Conservation (phyloP, 2,329 filamentous ascomycete genomes). For the Trichoderma atrobrunneum region DNA sequence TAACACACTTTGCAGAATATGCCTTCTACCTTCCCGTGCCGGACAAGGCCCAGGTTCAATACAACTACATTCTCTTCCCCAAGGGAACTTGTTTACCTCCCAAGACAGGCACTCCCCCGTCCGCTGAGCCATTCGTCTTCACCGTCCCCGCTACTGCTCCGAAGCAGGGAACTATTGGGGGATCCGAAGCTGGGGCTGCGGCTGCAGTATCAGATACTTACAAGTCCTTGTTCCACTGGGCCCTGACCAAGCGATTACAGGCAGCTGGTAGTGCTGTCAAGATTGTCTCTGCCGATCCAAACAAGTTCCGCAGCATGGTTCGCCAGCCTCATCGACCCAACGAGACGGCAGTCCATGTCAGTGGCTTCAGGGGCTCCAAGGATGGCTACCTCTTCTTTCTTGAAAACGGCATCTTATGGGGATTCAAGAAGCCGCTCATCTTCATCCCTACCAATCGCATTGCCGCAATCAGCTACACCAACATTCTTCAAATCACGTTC, state of each 20-base stretch:
- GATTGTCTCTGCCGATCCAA: constrained; percentile 52
- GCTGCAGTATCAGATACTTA: constrained; percentile 57
- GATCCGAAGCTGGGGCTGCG: constrained; percentile 48
- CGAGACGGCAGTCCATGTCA: constrained; percentile 64
- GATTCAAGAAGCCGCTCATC: constrained; percentile 66
- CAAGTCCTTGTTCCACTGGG: constrained; percentile 60
- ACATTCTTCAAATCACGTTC: constrained; percentile 65
- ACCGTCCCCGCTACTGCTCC: constrained; percentile 59
- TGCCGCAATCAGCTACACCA: constrained; percentile 64
- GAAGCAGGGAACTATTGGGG: constrained; percentile 57
- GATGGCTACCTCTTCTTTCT: constrained; percentile 68
- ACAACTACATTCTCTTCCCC: constrained; percentile 65
- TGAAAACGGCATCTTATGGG: constrained; percentile 65
- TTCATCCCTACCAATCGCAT: constrained; percentile 62
- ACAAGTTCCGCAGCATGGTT: constrained; percentile 55
- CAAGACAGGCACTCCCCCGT: constrained; percentile 41
- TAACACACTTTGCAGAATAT: constrained; percentile 45
- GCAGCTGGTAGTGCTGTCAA: constrained; percentile 46
- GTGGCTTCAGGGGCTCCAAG: constrained; percentile 65
- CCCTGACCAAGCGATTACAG: constrained; percentile 51
- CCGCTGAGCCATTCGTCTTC: constrained; percentile 60
- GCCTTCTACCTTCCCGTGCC: constrained; percentile 63
- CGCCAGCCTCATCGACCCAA: constrained; percentile 57
- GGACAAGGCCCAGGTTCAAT: constrained; percentile 62
- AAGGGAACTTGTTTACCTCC: constrained; percentile 51